Conservation (phyloP, 345 rosid species). For the Heritiera fomes region DNA sequence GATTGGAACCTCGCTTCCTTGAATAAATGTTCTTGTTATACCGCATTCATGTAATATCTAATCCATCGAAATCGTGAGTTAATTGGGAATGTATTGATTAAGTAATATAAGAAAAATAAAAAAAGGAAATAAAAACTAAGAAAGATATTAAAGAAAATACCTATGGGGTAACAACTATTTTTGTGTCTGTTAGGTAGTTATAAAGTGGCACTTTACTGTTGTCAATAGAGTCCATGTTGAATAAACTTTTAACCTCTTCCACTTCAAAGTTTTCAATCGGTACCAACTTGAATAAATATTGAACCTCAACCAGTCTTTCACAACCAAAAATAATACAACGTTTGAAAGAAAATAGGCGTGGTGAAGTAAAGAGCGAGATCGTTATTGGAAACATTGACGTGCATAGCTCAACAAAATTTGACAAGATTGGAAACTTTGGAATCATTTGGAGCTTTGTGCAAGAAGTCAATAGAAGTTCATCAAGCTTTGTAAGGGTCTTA, state of each 20-base stretch:
- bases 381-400: too few species aligned
- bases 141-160: not conserved
- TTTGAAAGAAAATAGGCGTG: not conserved
- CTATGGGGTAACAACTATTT: constrained; percentile 17
- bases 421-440: constrained; percentile 5
- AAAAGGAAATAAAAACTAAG: not conserved
- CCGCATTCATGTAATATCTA: constrained; percentile 29
- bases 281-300: constrained; percentile 22
- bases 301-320: constrained; percentile 18
- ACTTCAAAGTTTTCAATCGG: constrained; percentile 14
- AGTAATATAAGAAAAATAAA: too few species aligned
- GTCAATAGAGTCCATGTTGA: not conserved
- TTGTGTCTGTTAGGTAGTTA: constrained; percentile 7
- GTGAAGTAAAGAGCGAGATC: not conserved
- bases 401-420: not conserved
- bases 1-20: constrained; percentile 19
- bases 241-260: too few species aligned
- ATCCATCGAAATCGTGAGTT: not conserved
- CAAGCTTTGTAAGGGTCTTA: constrained; percentile 3
- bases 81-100: not conserved
- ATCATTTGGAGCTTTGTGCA: constrained; percentile 13
- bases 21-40: constrained; percentile 24
- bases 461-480: not conserved
- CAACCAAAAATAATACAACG: constrained; percentile 11
- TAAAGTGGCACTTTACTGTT: not conserved